These are phyloP conservation scores for Cryphonectria carpinicola DNA, from an alignment of 2,329 filamentous ascomycete genomes.

Conservation along the genomic window DNA sequence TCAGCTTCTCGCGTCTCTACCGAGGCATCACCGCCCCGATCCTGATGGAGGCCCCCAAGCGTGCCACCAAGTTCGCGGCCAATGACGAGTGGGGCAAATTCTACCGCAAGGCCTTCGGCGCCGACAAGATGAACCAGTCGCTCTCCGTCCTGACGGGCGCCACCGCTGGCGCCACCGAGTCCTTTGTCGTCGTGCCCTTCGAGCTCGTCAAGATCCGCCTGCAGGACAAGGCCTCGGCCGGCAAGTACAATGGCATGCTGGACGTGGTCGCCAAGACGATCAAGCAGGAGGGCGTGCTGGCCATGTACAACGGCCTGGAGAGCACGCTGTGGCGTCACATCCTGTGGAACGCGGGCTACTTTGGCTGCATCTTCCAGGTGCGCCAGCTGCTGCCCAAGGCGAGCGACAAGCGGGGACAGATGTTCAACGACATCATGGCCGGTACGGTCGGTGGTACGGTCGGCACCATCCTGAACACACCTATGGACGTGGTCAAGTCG, in stretches of 20 bases:
- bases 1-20: constrained; percentile 85
- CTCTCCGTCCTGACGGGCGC: constrained; percentile 93
- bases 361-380: constrained; percentile 98
- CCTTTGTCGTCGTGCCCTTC: constrained; percentile 97
- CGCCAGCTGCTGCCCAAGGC: constrained; percentile 79
- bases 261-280: constrained; percentile 84
- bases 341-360: constrained; percentile 84
- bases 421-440: constrained; percentile 84
- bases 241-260: constrained; percentile 82
- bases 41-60: constrained; percentile 86
- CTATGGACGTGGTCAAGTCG: constrained; percentile 96
- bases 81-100: constrained; percentile 98
- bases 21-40: constrained; percentile 95
- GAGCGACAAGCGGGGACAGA: constrained; percentile 79
- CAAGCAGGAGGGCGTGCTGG: constrained; percentile 78
- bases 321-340: constrained; percentile 96
- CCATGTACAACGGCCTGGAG: constrained; percentile 96
- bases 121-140: constrained; percentile 85
- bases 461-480: constrained; percentile 89
- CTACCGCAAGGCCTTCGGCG: constrained; percentile 85
- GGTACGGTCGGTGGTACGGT: constrained; percentile 85
- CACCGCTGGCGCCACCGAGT: constrained; percentile 91
- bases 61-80: constrained; percentile 97
- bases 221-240: constrained; percentile 91
- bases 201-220: constrained; percentile 98